phyloP scores from a whole-genome alignment of 1,284 basidiomycete species.

The Moniliophthora roreri region DNA sequence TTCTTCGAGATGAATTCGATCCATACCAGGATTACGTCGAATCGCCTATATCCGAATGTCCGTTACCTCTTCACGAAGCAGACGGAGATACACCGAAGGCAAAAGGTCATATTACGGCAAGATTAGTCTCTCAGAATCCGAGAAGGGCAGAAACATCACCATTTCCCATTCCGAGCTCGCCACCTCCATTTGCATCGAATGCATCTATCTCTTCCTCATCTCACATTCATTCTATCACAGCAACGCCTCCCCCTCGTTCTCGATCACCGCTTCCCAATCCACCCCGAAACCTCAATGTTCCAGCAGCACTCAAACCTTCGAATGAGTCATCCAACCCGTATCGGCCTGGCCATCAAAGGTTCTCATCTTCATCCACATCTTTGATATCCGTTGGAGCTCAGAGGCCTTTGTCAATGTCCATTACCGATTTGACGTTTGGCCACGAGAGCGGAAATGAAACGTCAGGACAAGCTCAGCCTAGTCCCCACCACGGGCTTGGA shows the following conservation, averaged over 20 bases:
- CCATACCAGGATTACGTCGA: not conserved
- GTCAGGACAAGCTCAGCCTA: not conserved
- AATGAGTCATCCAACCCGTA: not conserved
- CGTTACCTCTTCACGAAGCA: too few relatives aligned
- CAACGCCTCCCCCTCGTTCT: not conserved
- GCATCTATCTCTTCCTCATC: not conserved
- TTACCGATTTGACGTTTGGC: not conserved
- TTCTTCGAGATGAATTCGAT: not conserved
- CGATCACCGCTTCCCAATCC: not conserved
- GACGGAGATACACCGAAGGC: not conserved
- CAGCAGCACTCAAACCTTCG: not conserved
- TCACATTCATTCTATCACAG: not conserved
- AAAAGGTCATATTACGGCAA: not conserved
- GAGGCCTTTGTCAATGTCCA: not conserved
- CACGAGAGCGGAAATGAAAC: not conserved
- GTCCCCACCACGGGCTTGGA: not conserved
- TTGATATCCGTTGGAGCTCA: not conserved
- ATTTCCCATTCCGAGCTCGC: not conserved
- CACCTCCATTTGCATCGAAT: not conserved
- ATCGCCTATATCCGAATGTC: not conserved
- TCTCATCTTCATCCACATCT: not conserved
- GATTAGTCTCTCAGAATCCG: not conserved
- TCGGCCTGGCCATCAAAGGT: not conserved
- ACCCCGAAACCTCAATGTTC: not conserved
- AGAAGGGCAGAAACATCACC: not conserved